Evolutionary conservation across 768 basidiomycete genomes (phyloP), one percentile per base, ranked within the genome.

Genomic region (Leucogyrophana mollusca): DNA sequence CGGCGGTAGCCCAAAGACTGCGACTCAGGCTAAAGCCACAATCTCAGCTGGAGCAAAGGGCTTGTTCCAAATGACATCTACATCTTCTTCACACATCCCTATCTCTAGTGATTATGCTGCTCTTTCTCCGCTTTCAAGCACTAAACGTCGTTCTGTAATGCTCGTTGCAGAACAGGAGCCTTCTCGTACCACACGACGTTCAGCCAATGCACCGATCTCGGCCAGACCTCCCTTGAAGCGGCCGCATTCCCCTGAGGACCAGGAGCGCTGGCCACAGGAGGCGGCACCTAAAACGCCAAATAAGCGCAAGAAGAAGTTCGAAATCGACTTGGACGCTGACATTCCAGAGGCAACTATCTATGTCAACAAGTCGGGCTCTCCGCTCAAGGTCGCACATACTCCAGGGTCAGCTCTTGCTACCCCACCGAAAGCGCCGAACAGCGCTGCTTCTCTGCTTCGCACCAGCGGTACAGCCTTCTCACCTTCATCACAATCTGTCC

Each of bases 331-430:
- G 2, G 35, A 45, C n/a, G 21, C 47, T 25, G 47, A 50, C 14
- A 40, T 23, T 9, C 49, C 40, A 21, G 46, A 35, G 34, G 21
- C 43, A 11, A 40, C 51, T 9, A 22, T 53, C 40, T 34, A 39
- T 18, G 43, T 64, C 10, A 40, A 51, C 3, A 44, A 53, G 5
- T 46, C 47, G n/a, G 22, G 50, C 3, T 34, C 50, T 48, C 35
- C 62, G 52, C 43, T 78, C 73, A 60, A 76, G 68, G 39, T 61
- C 60, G 43, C 70, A 21, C 68, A 68, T 1, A 56, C 70, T 18
- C 66, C 72, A 6, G 27, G 22, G 17, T 40, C 18, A 23, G 51
- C 42, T 20, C 44, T 46, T 9, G 23, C 21, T 16, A 24, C 52
- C n/a, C 43, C 49, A 32, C 49, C 23, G 40, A 38, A 20, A 23